Evolutionary conservation across 352 stramenopile genomes (phyloP), one percentile per base, ranked within the genome.

Genomic region (Phytophthora meadii): DNA sequence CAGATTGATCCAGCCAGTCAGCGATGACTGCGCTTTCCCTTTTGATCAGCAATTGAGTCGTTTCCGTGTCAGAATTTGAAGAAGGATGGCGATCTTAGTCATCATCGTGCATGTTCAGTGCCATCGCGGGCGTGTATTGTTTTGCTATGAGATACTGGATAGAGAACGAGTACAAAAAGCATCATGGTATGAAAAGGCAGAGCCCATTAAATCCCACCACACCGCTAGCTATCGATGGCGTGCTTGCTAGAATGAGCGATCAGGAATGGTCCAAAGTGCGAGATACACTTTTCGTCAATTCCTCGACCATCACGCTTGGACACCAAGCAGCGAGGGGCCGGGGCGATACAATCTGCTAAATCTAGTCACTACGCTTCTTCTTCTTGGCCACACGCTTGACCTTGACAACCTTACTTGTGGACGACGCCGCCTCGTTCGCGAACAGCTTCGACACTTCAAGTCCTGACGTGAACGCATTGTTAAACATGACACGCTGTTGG

Each of bases 401-500:
- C 74, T 94, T 96, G 65, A 94, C 82, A 32, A 93, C 74, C 71
- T 93, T 88, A 28, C 79, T 82, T 15, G 60, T 78, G 42, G 70
- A 78, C 46, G 85, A 85, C 11, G 85, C 85, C 36, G 88, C 88
- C 47, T 96, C 88, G 72, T 96, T 87, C n/a, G 84, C 73, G 61
- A 96, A 94, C 11, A 96, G 84, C 65, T 94, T 96, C 28, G 88
- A 94, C 32, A 96, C 88, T 45, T 96, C 88, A 0, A 96, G 66
- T 0, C 88, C 88, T 4, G 88, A 92, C 45, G 86, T 96, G 70
- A 96, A 96, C 10, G 88, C 88, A 69, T 89, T 93, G 72, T 96
- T 96, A 68, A 96, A 96, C 88, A 96, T 96, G 46, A 96, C 84
- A 53, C 88, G 86, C 70, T 96, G 86, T 74, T 96, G 88, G 81